Evolutionary conservation across 2,329 filamentous ascomycete species (phyloP).

Genomic region (Knufia fluminis): DNA sequence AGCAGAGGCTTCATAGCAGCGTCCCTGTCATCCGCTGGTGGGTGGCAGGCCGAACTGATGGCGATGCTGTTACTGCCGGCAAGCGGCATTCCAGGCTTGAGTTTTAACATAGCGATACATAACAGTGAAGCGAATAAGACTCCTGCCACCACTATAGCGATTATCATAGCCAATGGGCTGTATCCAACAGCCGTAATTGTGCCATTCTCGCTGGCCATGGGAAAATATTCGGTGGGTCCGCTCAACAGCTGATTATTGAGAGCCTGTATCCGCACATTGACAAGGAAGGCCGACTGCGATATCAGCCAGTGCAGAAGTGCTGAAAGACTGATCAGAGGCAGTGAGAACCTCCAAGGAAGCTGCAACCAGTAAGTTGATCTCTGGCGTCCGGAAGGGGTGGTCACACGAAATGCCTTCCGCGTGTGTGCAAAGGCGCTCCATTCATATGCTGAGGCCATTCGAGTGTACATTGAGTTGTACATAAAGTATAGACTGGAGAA

Average conservation of each 20-base stretch:
- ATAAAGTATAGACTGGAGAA: conserved; percentile 27
- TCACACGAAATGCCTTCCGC: conserved; percentile 36
- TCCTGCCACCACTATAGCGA: conserved; percentile 13
- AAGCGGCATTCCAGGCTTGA: conserved; percentile 25
- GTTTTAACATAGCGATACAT: conserved; percentile 15
- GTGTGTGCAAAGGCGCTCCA: conserved; percentile 33
- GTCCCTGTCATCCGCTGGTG: conserved; percentile 4
- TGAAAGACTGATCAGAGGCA: conserved; percentile 30
- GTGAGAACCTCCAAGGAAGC: conserved; percentile 34
- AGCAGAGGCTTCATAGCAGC: conserved; percentile 6
- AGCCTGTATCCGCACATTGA: conserved; percentile 22
- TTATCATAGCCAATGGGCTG: conserved; percentile 21
- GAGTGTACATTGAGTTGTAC: conserved; percentile 31
- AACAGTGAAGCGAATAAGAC: conserved; percentile 16
- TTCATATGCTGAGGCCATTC: conserved; percentile 39
- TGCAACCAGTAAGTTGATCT: conserved; percentile 37
- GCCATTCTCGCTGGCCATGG: background rate
- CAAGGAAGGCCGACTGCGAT: conserved; percentile 38
- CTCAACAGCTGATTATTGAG: background rate
- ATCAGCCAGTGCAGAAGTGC: conserved; percentile 38
- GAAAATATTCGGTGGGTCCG: background rate
- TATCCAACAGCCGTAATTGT: conserved; percentile 21
- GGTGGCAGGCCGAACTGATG: conserved; percentile 29
- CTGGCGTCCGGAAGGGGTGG: conserved; percentile 33
- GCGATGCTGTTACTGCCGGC: conserved; percentile 27